Percentiles rank a stretch among this genome's conserved stretches.
phyloP scores from a whole-genome alignment of 805 yeast genomes.

The Saturnispora ahearnii region DNA sequence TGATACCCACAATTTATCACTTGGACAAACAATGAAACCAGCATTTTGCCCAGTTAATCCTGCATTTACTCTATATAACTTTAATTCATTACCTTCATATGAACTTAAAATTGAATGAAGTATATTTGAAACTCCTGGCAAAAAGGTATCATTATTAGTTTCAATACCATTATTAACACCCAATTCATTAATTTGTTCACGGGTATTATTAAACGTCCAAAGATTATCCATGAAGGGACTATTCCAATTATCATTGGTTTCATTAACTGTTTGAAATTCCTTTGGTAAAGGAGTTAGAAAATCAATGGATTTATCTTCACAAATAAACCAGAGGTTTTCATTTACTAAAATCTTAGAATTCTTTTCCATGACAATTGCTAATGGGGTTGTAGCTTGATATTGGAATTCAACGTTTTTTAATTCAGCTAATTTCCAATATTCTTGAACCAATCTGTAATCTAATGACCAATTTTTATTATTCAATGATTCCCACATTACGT shows the following conservation, averaged over 20 bases:
- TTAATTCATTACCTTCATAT: not conserved
- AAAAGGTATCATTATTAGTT: not conserved
- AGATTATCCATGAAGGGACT: not conserved
- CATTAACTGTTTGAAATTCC: not conserved
- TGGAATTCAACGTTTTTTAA: not conserved
- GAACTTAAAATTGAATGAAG: not conserved
- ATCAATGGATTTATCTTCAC: not conserved
- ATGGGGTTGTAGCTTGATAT: not conserved
- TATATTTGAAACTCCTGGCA: not conserved
- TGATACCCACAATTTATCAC: not conserved
- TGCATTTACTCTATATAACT: not conserved
- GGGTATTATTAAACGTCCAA: not conserved
- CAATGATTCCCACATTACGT: constrained; percentile 1
- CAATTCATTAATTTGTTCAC: not conserved
- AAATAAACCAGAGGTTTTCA: not conserved
- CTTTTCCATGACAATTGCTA: not conserved
- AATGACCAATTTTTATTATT: not conserved
- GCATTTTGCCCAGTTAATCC: not conserved
- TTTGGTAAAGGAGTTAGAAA: not conserved
- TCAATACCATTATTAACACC: not conserved
- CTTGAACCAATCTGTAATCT: constrained; percentile 1
- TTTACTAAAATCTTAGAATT: not conserved
- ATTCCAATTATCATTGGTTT: not conserved
- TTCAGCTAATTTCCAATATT: constrained; percentile 2
- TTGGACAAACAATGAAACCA: constrained; percentile 4